These are phyloP conservation scores for Penicillium sp. DNA, from an alignment of 2,329 filamentous ascomycete genomes.

Conservation along the genomic window DNA sequence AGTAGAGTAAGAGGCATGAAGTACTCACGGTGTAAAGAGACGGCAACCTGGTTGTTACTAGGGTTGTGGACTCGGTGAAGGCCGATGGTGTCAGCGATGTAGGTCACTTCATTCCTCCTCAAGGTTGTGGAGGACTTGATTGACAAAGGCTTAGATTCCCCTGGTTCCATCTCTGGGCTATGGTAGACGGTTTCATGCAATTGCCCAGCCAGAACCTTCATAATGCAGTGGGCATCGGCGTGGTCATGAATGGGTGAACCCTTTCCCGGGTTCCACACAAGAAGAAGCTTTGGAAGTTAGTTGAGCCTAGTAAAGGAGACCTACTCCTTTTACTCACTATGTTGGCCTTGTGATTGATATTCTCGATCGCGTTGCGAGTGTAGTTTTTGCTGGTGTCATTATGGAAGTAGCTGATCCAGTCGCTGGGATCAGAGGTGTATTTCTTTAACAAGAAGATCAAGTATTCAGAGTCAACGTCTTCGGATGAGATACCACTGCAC, in stretches of 20 bases:
- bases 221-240: slow-evolving; percentile 36
- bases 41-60: slow-evolving; percentile 23
- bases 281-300: slow-evolving; percentile 21
- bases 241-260: slow-evolving; percentile 35
- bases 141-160: slow-evolving; percentile 16
- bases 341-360: slow-evolving; percentile 32
- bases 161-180: slow-evolving; percentile 12
- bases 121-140: slow-evolving; percentile 25
- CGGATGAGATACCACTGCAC: slow-evolving; percentile 23
- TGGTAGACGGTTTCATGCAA: slow-evolving; percentile 28
- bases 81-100: slow-evolving; percentile 32
- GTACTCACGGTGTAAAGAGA: slow-evolving; percentile 30
- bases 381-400: slow-evolving; percentile 33
- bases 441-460: slow-evolving; percentile 26
- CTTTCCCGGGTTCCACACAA: slow-evolving; percentile 36
- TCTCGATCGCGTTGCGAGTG: slow-evolving; percentile 31
- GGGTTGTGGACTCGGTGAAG: slow-evolving; percentile 31
- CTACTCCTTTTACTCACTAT: slow-evolving; percentile 18
- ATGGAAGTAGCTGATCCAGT: slow-evolving; percentile 28
- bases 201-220: slow-evolving; percentile 33
- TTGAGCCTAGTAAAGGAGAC: background rate
- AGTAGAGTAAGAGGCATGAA: background rate
- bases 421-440: slow-evolving; percentile 25
- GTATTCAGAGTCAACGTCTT: slow-evolving; percentile 24
- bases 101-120: slow-evolving; percentile 28